These are phyloP conservation scores for Ustilago vetiveriae DNA, from an alignment of 1,284 basidiomycete species.

Conservation along the genomic window DNA sequence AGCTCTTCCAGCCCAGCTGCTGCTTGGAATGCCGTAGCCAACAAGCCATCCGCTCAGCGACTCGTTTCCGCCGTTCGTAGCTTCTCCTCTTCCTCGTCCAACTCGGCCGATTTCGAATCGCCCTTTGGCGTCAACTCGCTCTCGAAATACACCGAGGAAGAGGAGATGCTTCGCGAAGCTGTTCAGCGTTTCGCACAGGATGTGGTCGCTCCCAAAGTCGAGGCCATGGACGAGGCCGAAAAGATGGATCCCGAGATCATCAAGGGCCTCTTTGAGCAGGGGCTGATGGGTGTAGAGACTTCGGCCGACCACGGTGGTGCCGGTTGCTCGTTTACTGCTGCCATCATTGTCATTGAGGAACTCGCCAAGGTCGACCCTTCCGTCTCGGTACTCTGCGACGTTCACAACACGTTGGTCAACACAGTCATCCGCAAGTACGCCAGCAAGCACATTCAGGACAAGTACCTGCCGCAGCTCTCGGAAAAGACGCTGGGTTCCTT, in stretches of 20 bases:
- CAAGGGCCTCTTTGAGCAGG: slow-evolving; percentile 91
- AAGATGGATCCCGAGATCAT: slow-evolving; percentile 90
- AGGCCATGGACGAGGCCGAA: slow-evolving; percentile 98
- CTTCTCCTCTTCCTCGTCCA: slow-evolving; percentile 39
- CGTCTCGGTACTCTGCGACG: slow-evolving; percentile 95
- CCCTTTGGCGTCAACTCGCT: slow-evolving; percentile 66
- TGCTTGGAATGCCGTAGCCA: slow-evolving; percentile 16
- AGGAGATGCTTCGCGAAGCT: slow-evolving; percentile 66
- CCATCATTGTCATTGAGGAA: slow-evolving; percentile 96
- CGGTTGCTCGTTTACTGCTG: slow-evolving; percentile 90
- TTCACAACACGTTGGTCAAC: slow-evolving; percentile 87
- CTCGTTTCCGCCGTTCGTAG: slow-evolving; percentile 36
- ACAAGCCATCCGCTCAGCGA: slow-evolving; percentile 18
- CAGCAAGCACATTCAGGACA: slow-evolving; percentile 82
- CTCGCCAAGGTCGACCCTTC: slow-evolving; percentile 95
- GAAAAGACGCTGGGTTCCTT: slow-evolving; percentile 89
- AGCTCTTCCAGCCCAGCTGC: slow-evolving; percentile 1
- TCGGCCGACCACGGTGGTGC: slow-evolving; percentile 83
- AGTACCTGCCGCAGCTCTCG: slow-evolving; percentile 86
- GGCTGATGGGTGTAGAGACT: slow-evolving; percentile 98
- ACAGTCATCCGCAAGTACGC: slow-evolving; percentile 91
- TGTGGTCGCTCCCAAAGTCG: slow-evolving; percentile 86
- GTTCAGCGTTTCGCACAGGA: slow-evolving; percentile 78
- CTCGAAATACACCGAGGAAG: slow-evolving; percentile 63
- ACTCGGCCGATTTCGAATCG: slow-evolving; percentile 56